A percentile compares a stretch with the other conserved stretches of the same genome.
Conservation (phyloP, 768 basidiomycete genomes). For the Phlebiopsis flavidoalba region DNA sequence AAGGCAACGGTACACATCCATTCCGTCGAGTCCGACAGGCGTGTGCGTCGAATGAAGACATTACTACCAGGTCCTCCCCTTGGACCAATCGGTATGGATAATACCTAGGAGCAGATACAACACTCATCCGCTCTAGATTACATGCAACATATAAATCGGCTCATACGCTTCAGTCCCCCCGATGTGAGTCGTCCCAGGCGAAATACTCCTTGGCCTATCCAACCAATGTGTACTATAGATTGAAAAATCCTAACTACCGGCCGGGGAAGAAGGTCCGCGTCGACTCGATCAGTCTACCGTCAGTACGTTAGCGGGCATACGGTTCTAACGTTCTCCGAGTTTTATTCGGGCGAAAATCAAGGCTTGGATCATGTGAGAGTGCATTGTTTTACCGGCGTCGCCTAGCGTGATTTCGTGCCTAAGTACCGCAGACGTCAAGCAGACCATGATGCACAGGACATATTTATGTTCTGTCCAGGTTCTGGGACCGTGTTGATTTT, state of each 20-base stretch:
- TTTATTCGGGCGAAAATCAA: conserved; percentile 83
- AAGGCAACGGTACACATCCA: conserved; percentile 64
- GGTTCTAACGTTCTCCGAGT: conserved; percentile 82
- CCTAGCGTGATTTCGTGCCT: neutral
- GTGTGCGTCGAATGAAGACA: conserved; percentile 54
- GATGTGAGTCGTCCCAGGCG: conserved; percentile 45
- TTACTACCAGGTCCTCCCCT: conserved; percentile 68
- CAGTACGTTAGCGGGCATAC: conserved; percentile 63
- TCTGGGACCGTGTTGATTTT: conserved; percentile 80
- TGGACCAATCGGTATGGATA: conserved; percentile 76
- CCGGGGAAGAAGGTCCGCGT: conserved; percentile 78
- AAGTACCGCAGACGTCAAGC: conserved; percentile 48
- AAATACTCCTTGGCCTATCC: neutral
- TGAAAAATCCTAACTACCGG: conserved; percentile 63
- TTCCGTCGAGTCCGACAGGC: conserved; percentile 82
- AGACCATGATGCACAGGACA: conserved; percentile 75
- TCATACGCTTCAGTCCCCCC: conserved; percentile 74
- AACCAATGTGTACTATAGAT: conserved; percentile 40
- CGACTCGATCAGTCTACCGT: conserved; percentile 63
- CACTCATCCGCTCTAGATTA: conserved; percentile 39
- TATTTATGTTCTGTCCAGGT: conserved; percentile 59
- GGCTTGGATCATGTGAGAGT: conserved; percentile 73
- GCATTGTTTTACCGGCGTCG: conserved; percentile 11
- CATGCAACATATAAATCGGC: conserved; percentile 70
- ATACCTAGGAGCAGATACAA: conserved; percentile 3